phyloP scores from a whole-genome alignment of 1,139 yeast species.

The Lizanozyma gosingica region DNA sequence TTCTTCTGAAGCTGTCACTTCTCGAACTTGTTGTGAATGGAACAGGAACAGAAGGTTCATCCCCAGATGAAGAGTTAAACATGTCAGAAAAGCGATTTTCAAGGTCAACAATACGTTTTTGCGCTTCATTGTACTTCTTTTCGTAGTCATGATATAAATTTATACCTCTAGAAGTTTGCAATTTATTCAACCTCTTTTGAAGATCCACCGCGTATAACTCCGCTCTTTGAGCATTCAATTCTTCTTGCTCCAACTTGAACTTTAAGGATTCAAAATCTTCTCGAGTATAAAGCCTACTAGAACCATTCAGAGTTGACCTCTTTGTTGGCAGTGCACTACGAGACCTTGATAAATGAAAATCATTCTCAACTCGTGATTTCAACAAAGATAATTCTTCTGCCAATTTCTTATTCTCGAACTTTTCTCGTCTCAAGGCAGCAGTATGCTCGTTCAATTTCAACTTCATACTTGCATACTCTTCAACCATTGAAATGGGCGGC shows the following conservation, averaged over 20 bases:
- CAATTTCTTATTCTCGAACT: constrained; percentile 45
- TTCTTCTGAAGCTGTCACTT: constrained; percentile 34
- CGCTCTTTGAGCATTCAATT: constrained; percentile 33
- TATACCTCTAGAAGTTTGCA: constrained; percentile 34
- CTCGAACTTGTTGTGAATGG: constrained; percentile 10
- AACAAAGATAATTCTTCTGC: constrained; percentile 51
- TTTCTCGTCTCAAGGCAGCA: constrained; percentile 42
- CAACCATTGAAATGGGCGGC: constrained; percentile 14
- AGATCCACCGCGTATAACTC: constrained; percentile 39
- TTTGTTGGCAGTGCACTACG: neutral
- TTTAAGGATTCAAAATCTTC: constrained; percentile 31
- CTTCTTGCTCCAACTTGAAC: constrained; percentile 31
- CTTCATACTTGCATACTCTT: constrained; percentile 42
- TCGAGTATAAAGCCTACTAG: constrained; percentile 8
- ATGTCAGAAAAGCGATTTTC: constrained; percentile 11
- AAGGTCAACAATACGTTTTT: constrained; percentile 23
- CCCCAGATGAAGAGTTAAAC: neutral
- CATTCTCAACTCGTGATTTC: constrained; percentile 46
- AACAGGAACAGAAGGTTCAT: neutral
- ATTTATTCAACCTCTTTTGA: constrained; percentile 36
- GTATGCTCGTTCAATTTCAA: constrained; percentile 44
- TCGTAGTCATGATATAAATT: constrained; percentile 27
- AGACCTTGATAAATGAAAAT: constrained; percentile 26
- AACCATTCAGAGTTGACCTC: neutral
- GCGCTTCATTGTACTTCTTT: constrained; percentile 28